phyloP scores from a whole-genome alignment of 1,139 yeast genomes.

The Candida frijolesensis region DNA sequence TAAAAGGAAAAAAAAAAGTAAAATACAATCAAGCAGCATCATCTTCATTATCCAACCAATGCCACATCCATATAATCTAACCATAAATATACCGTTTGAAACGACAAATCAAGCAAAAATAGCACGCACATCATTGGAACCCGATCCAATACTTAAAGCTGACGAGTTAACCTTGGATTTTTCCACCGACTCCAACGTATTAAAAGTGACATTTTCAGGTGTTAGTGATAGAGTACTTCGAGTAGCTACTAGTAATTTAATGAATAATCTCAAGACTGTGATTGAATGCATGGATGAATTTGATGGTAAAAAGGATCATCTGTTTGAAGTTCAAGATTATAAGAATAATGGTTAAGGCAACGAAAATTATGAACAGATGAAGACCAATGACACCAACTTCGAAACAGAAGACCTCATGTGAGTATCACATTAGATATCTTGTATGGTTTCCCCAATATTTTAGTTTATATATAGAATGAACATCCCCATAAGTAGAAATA shows the following conservation, averaged over 20 bases:
- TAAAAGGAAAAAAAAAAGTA: too few relatives aligned
- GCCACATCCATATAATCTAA: slow-evolving; percentile 8
- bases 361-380: too few relatives aligned
- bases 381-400: too few relatives aligned
- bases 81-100: slow-evolving; percentile 54
- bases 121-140: slow-evolving; percentile 60
- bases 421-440: too few relatives aligned
- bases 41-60: background rate
- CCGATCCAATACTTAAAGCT: slow-evolving; percentile 79
- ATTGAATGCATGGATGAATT: slow-evolving; percentile 70
- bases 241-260: slow-evolving; percentile 68
- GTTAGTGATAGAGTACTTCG: slow-evolving; percentile 64
- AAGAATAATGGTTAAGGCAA: slow-evolving; percentile 2
- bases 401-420: too few relatives aligned
- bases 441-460: too few relatives aligned
- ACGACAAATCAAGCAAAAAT: slow-evolving; percentile 59
- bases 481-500: too few relatives aligned
- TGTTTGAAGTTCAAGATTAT: slow-evolving; percentile 5
- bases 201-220: slow-evolving; percentile 53
- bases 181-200: slow-evolving; percentile 24
- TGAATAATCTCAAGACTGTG: slow-evolving; percentile 65
- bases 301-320: slow-evolving; percentile 35
- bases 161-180: slow-evolving; percentile 55
- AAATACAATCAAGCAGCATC: background rate
- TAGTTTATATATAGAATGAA: too few relatives aligned